phyloP scores from a whole-genome alignment of 2,329 filamentous ascomycete species.

The Colletotrichum abscissum region DNA sequence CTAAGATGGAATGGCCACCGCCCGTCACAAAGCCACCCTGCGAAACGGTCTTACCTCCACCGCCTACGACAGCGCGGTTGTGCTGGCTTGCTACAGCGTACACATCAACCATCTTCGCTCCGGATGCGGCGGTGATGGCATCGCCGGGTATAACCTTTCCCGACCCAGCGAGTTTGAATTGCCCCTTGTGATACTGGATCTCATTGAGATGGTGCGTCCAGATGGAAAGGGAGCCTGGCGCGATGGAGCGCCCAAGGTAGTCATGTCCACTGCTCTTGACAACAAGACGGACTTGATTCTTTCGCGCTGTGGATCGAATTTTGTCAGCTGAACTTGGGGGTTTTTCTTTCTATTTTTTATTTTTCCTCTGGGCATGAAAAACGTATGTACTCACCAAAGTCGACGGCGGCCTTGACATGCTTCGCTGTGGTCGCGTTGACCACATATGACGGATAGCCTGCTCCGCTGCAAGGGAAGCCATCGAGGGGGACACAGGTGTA shows the following conservation, averaged over 20 bases:
- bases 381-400: slow-evolving; percentile 51
- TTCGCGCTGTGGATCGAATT: slow-evolving; percentile 39
- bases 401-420: slow-evolving; percentile 48
- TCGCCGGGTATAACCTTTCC: slow-evolving; percentile 43
- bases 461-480: slow-evolving; percentile 45
- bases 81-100: slow-evolving; percentile 56
- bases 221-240: slow-evolving; percentile 62
- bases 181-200: slow-evolving; percentile 3
- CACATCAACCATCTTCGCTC: slow-evolving; percentile 61
- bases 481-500: slow-evolving; percentile 60
- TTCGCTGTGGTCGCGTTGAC: slow-evolving; percentile 47
- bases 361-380: too few species aligned
- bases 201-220: slow-evolving; percentile 59
- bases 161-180: slow-evolving; percentile 1
- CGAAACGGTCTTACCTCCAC: slow-evolving; percentile 65
- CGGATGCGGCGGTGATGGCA: slow-evolving; percentile 64
- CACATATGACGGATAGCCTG: slow-evolving; percentile 49
- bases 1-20: slow-evolving; percentile 68
- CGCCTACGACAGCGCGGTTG: slow-evolving; percentile 64
- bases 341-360: too few species aligned
- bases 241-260: slow-evolving; percentile 57
- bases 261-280: slow-evolving; percentile 58
- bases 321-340: slow-evolving; percentile 37
- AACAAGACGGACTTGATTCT: slow-evolving; percentile 54
- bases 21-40: slow-evolving; percentile 71